Base-by-base conservation (phyloP, 2,329 filamentous ascomycete species). In the Arthroderma sp. region DNA sequence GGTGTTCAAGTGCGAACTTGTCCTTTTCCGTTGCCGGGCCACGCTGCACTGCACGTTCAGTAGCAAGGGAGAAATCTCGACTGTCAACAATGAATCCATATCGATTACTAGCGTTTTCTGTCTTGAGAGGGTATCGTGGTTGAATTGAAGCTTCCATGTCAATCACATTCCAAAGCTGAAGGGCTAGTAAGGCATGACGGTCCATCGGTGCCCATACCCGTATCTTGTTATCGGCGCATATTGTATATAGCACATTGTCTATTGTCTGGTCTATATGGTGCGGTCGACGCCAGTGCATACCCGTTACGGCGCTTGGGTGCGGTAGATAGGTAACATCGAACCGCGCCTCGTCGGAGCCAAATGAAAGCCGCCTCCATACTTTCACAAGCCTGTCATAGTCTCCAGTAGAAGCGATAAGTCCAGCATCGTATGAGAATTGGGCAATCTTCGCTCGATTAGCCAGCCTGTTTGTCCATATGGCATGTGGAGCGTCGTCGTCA, bases 261-360 rank as follows among this genome's bases (percentile, higher is more conserved):
- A 86, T 81, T 4, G 82, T 83, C 67, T 95, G 87, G 37, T 91
- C 88, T 13, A 82, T 74, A 66, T 93, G 83, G 61, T 82, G 81
- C 4, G 88, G 88, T 61, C 82, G 82, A 51, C 88, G 84, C 94
- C 94, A 98, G 68, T 91, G 85, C 59, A 95, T 74, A 59, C 82
- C 83, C 2, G 88, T 91, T n/a, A 98, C 83, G 0, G 85, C 74
- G 25, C 81, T 78, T 0, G 89, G 88, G 68, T 98, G 93, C n/a
- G 84, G 78, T 1, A 98, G 81, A 71, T 97, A 97, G 28, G 85
- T 84, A 65, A 95, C 85, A 65, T 97, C 91, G 71, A 97, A 97
- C 58, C 87, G 81, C 39, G 89, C 86, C 63, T 94, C 86, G 58
- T 89, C 85, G 0, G 83, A 80, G 13, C 89, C 89, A 67, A 91